Percentiles rank a stretch among this genome's conserved stretches.
Conservation (phyloP, 169 alveolate genomes). For the Plasmodium knowlesi region DNA sequence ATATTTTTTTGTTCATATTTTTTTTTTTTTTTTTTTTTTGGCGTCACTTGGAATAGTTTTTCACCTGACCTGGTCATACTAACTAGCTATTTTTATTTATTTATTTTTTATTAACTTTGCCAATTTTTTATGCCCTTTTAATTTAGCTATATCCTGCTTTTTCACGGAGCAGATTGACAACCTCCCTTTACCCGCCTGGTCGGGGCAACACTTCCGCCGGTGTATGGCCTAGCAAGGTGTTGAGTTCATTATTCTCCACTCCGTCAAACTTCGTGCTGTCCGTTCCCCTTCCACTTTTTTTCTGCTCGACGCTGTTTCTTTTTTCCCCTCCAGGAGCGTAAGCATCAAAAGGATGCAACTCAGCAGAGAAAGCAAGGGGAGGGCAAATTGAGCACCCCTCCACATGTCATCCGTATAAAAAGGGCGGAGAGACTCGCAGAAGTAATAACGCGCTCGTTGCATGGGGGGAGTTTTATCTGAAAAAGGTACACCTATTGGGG, state of each 20-base stretch:
- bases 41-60: neutral
- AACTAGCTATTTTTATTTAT: neutral
- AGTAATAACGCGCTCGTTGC: neutral
- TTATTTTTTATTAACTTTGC: neutral
- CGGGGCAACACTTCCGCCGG: neutral
- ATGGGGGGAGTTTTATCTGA: too few relatives aligned
- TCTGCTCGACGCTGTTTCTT: neutral
- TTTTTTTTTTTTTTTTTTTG: neutral
- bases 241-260: neutral
- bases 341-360: neutral
- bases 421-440: neutral
- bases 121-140: too few relatives aligned
- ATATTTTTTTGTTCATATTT: too few relatives aligned
- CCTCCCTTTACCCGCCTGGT: neutral
- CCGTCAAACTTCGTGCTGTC: neutral
- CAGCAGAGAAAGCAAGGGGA: neutral
- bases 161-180: neutral
- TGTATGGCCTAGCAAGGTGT: neutral
- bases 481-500: neutral
- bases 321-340: neutral
- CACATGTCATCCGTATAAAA: neutral
- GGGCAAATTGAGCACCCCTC: neutral
- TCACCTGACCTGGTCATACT: neutral
- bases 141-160: neutral
- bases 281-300: neutral